Conservation (phyloP, 805 yeast genomes). For the Sugiyamaella boreocaroliniensis region DNA sequence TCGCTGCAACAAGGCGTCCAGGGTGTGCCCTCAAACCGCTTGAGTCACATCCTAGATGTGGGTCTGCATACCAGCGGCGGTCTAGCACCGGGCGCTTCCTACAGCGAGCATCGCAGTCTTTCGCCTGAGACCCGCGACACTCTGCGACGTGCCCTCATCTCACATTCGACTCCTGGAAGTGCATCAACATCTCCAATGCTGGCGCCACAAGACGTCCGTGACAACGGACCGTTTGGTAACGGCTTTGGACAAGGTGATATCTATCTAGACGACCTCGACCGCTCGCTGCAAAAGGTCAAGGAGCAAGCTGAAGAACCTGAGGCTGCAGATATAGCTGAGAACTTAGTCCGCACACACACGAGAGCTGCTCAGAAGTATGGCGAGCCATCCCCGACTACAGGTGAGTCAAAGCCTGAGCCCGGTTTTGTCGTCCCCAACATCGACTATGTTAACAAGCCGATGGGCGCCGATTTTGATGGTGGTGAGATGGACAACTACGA, state of each 20-base stretch:
- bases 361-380: neutral
- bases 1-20: neutral
- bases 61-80: constrained; percentile 28
- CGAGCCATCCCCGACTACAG: neutral
- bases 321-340: constrained; percentile 15
- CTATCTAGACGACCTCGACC: constrained; percentile 20
- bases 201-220: neutral
- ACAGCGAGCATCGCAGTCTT: constrained; percentile 6
- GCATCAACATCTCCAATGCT: constrained; percentile 3
- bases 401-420: constrained; percentile 3
- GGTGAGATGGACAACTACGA: neutral
- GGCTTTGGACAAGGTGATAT: constrained; percentile 17
- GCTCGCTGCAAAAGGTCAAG: constrained; percentile 9
- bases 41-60: constrained; percentile 22
- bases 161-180: constrained; percentile 3
- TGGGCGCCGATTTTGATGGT: neutral
- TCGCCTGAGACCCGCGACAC: neutral
- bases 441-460: constrained; percentile 6
- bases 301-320: constrained; percentile 12
- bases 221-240: constrained; percentile 4
- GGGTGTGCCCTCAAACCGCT: constrained; percentile 4
- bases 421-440: constrained; percentile 18
- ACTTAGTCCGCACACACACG: constrained; percentile 17
- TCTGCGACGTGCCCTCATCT: neutral
- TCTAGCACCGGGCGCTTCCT: constrained; percentile 29